These are phyloP conservation scores for Fusarium acutatum DNA, from an alignment of 2,329 filamentous ascomycete genomes.

Conservation along the genomic window DNA sequence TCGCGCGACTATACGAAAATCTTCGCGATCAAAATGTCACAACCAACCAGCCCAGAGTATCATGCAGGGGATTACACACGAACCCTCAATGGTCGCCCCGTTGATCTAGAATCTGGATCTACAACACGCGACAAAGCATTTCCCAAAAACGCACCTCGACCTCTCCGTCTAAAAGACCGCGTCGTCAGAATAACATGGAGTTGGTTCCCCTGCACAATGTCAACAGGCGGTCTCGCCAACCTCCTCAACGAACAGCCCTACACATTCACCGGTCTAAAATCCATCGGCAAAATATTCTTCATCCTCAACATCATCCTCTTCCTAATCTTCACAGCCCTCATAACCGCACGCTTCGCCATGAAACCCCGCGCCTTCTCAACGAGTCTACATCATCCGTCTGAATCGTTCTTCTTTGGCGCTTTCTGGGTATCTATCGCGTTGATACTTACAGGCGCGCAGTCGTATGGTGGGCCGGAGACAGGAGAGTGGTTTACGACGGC, in stretches of 20 bases:
- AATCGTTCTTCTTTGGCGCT: conserved; percentile 12
- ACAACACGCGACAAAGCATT: background rate
- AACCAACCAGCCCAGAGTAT: background rate
- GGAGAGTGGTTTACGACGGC: background rate
- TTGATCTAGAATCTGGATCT: background rate
- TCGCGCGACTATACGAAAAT: background rate
- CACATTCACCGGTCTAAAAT: conserved; percentile 1
- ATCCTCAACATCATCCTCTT: conserved; percentile 17
- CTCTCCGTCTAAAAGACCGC: conserved; percentile 6
- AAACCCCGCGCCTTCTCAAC: conserved; percentile 9
- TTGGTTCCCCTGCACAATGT: conserved; percentile 23
- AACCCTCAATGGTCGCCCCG: background rate
- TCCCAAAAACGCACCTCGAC: background rate
- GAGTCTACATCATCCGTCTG: conserved; percentile 13
- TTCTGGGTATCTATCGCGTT: conserved; percentile 13
- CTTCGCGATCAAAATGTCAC: background rate
- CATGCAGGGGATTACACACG: background rate
- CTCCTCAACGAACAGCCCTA: conserved; percentile 8
- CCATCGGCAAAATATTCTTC: conserved; percentile 13
- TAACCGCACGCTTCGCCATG: background rate
- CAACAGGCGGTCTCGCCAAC: conserved; percentile 17
- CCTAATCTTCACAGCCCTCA: background rate
- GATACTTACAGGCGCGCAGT: conserved; percentile 14
- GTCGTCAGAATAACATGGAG: conserved; percentile 6
- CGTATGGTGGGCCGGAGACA: conserved; percentile 6